Conservation (phyloP, 345 rosid genomes). For the Lagerstroemia speciosa region DNA sequence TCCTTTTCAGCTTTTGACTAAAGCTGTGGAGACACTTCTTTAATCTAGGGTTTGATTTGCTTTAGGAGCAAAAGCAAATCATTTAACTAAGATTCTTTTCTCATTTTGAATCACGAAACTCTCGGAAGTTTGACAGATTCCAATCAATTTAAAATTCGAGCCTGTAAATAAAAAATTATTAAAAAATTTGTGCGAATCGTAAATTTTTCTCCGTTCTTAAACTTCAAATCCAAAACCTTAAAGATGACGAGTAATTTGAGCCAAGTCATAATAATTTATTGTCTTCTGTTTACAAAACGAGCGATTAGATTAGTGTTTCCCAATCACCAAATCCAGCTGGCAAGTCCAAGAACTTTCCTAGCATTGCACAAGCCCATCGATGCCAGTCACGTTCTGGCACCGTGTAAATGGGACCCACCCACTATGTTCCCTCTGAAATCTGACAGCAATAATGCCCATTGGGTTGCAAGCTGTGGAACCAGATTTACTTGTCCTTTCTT, state of each 20-base stretch:
- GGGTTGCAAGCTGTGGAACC: constrained; percentile 38
- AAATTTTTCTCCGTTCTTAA: too few relatives aligned
- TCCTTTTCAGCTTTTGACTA: background rate
- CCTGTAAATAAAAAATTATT: too few relatives aligned
- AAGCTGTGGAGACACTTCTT: background rate
- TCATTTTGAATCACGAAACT: background rate
- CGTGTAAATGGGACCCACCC: constrained; percentile 12
- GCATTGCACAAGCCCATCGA: constrained; percentile 13
- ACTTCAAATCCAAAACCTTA: too few relatives aligned
- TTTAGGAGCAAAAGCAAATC: background rate
- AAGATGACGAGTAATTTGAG: too few relatives aligned
- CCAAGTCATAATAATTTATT: too few relatives aligned
- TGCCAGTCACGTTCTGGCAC: constrained; percentile 5
- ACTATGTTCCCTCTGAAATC: constrained; percentile 7
- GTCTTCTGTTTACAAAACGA: too few relatives aligned
- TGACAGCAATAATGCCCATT: constrained; percentile 18
- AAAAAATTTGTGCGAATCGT: too few relatives aligned
- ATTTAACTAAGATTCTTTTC: background rate
- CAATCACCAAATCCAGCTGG: constrained; percentile 27
- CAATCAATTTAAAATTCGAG: too few relatives aligned
- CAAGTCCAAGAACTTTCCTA: constrained; percentile 23
- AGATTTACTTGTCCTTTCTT: constrained; percentile 17
- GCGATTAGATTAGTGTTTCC: too few relatives aligned
- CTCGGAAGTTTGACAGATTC: too few relatives aligned
- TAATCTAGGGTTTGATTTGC: background rate